Percentiles rank a stretch among this genome's conserved stretches.
Evolutionary conservation across 2,329 filamentous ascomycete species (phyloP).

Genomic region (Chaetomium olivaceum): DNA sequence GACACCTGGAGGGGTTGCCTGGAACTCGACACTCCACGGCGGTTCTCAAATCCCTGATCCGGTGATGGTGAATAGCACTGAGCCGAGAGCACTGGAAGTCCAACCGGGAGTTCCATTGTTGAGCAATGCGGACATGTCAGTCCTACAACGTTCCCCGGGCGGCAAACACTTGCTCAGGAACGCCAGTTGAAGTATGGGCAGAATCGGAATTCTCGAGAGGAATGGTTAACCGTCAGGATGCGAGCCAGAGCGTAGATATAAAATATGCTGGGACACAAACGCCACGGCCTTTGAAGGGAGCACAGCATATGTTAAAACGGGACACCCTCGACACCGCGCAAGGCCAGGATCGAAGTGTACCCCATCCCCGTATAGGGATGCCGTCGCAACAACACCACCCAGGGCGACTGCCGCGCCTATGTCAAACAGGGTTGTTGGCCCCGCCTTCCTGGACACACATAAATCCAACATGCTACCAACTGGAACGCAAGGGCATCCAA

Average conservation of each 20-base stretch:
- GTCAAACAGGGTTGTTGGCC: slow-evolving; percentile 25
- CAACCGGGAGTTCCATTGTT: slow-evolving; percentile 42
- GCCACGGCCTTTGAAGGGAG: slow-evolving; percentile 25
- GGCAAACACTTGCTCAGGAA: slow-evolving; percentile 23
- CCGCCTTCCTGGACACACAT: slow-evolving; percentile 16
- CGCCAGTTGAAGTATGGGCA: slow-evolving; percentile 22
- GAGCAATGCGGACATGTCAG: slow-evolving; percentile 18
- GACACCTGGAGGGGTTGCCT: slow-evolving; percentile 54
- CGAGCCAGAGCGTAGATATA: slow-evolving; percentile 34
- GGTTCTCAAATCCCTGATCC: slow-evolving; percentile 50
- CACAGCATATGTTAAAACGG: slow-evolving; percentile 23
- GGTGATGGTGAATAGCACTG: slow-evolving; percentile 53
- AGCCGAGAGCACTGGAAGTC: slow-evolving; percentile 50
- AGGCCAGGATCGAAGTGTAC: slow-evolving; percentile 21
- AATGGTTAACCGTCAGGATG: slow-evolving; percentile 32
- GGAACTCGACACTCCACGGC: slow-evolving; percentile 39
- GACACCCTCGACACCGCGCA: slow-evolving; percentile 17
- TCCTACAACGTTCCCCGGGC: slow-evolving; percentile 11
- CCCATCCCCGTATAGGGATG: slow-evolving; percentile 26
- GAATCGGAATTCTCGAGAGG: slow-evolving; percentile 29
- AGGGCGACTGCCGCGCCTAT: slow-evolving; percentile 21
- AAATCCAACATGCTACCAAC: slow-evolving; percentile 25
- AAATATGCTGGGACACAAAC: slow-evolving; percentile 27
- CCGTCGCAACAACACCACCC: slow-evolving; percentile 24
- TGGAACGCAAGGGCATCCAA: slow-evolving; percentile 34